phyloP scores from a whole-genome alignment of 2,329 filamentous ascomycete species.

The Pseudogymnoascus sp. region DNA sequence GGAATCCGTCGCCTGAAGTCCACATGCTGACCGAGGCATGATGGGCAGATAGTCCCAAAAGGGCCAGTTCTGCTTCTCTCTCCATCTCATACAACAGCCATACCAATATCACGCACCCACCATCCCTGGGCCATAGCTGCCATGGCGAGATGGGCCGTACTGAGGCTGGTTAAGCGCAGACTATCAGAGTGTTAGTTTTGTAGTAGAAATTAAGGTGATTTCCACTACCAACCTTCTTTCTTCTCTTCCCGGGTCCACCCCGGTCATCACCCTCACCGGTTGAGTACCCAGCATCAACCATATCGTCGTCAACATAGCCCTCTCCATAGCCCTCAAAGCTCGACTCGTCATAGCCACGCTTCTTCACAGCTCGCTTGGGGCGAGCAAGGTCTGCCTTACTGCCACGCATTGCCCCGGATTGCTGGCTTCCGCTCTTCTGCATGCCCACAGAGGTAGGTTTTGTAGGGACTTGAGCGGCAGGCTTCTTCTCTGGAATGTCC shows the following conservation, averaged over 20 bases:
- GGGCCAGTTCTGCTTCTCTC: background rate
- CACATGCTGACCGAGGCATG: background rate
- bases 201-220: background rate
- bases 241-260: slow-evolving; percentile 47
- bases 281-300: slow-evolving; percentile 55
- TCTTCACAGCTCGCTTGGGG: slow-evolving; percentile 60
- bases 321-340: slow-evolving; percentile 70
- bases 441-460: slow-evolving; percentile 47
- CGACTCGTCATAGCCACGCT: slow-evolving; percentile 66
- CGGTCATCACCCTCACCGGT: slow-evolving; percentile 62
- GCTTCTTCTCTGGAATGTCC: slow-evolving; percentile 17
- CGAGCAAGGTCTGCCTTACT: slow-evolving; percentile 33
- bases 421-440: slow-evolving; percentile 31
- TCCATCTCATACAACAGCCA: background rate
- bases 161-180: slow-evolving; percentile 13
- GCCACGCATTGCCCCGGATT: background rate
- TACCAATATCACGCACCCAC: slow-evolving; percentile 41
- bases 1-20: background rate
- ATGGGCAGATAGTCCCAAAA: background rate
- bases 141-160: slow-evolving; percentile 23
- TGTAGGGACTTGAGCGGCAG: slow-evolving; percentile 28
- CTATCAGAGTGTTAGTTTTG: slow-evolving; percentile 9
- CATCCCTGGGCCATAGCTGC: slow-evolving; percentile 50
- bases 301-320: slow-evolving; percentile 61
- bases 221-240: slow-evolving; percentile 50